These are phyloP conservation scores for Phytophthora megakarya DNA, from an alignment of 352 stramenopile genomes.

Conservation along the genomic window DNA sequence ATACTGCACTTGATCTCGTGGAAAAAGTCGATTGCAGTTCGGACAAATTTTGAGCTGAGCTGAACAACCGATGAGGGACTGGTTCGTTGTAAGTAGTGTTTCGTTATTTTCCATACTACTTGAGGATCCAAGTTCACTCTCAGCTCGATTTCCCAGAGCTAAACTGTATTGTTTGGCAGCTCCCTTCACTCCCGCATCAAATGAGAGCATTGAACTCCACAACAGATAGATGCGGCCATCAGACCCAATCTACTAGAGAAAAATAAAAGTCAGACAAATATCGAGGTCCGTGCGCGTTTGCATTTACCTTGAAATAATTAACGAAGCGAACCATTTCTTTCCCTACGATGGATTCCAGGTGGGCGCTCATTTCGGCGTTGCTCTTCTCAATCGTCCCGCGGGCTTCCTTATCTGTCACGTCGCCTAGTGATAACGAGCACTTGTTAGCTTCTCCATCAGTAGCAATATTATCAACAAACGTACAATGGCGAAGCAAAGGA, in stretches of 20 bases:
- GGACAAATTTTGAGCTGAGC: conserved; percentile 49
- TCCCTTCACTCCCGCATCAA: conserved; percentile 46
- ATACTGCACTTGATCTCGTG: conserved; percentile 47
- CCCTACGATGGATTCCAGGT: conserved; percentile 65
- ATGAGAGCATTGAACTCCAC: conserved; percentile 72
- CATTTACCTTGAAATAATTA: conserved; percentile 74
- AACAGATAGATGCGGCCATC: conserved; percentile 73
- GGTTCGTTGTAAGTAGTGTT: background rate
- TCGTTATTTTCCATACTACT: background rate
- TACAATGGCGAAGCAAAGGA: conserved; percentile 51
- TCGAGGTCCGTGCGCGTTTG: background rate
- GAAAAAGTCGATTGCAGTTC: conserved; percentile 44
- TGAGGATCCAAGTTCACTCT: conserved; percentile 3
- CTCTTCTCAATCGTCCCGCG: conserved; percentile 56
- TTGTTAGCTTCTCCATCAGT: background rate
- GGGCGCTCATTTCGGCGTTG: conserved; percentile 57
- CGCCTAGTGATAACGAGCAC: conserved; percentile 33
- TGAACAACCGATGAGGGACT: conserved; percentile 30
- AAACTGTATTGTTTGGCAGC: conserved; percentile 55
- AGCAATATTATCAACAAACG: background rate
- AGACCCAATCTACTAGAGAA: conserved; percentile 45
- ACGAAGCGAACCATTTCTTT: conserved; percentile 63
- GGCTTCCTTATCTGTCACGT: conserved; percentile 56
- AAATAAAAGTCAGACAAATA: conserved; percentile 4
- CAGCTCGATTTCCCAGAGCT: conserved; percentile 30